Evolutionary conservation across 495 filamentous ascomycete species (phyloP).

Genomic region (Wilcoxina mikolae): DNA sequence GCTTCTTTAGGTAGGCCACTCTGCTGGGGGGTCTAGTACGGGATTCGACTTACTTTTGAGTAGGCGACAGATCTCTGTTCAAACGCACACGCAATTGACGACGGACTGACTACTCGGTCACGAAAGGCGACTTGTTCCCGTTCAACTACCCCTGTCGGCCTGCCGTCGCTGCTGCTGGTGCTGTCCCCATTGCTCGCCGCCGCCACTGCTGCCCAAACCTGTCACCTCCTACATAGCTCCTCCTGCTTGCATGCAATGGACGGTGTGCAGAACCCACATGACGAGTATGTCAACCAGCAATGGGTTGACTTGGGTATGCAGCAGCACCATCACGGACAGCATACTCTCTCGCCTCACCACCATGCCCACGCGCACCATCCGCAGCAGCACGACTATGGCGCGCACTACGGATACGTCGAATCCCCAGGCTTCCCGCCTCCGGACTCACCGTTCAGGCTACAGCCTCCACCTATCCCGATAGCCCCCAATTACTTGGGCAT

Average conservation of each 20-base stretch:
- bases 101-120: background rate
- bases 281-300: constrained; percentile 38
- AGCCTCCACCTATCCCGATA: constrained; percentile 22
- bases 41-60: background rate
- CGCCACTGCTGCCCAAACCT: background rate
- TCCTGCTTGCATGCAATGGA: constrained; percentile 29
- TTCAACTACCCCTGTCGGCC: background rate
- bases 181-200: background rate
- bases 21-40: too few relatives aligned
- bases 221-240: constrained; percentile 1
- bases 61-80: background rate
- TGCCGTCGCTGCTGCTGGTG: background rate
- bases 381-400: constrained; percentile 36
- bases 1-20: too few relatives aligned
- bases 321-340: constrained; percentile 22
- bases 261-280: constrained; percentile 30
- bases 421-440: constrained; percentile 21
- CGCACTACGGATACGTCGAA: constrained; percentile 26
- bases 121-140: constrained; percentile 2
- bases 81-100: background rate
- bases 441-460: constrained; percentile 23
- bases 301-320: constrained; percentile 41
- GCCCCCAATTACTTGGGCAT: constrained; percentile 25
- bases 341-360: constrained; percentile 28
- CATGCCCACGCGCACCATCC: constrained; percentile 22